phyloP scores from a whole-genome alignment of 768 basidiomycete genomes.

The Tulasnella sp. region DNA sequence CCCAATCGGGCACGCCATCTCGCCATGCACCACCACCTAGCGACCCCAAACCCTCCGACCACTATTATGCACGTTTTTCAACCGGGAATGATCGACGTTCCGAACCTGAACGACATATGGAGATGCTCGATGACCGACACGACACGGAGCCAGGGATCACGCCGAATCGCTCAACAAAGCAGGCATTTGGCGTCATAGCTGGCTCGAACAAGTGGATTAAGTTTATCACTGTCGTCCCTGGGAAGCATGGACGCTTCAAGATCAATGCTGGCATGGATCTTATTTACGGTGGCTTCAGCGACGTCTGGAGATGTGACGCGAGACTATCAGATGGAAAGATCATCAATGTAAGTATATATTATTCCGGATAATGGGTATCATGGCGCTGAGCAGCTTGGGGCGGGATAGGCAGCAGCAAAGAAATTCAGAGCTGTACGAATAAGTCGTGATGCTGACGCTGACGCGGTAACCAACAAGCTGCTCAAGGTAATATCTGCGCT shows the following conservation, averaged over 20 bases:
- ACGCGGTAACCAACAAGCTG: background rate
- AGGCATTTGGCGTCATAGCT: no score
- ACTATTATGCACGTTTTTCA: no score
- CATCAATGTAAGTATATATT: background rate
- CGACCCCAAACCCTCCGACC: no score
- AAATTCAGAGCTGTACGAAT: slow-evolving; percentile 3
- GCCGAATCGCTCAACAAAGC: no score
- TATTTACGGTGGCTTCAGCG: slow-evolving; percentile 8
- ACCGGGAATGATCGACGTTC: no score
- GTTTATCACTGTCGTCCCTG: background rate
- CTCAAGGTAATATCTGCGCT: no score
- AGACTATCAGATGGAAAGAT: background rate
- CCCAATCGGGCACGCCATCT: slow-evolving; percentile 6
- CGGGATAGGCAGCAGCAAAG: background rate
- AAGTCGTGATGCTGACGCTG: background rate
- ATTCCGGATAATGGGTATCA: background rate
- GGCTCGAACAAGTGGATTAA: background rate
- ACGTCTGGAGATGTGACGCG: slow-evolving; percentile 5
- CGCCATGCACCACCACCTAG: slow-evolving; percentile 5
- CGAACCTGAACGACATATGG: no score
- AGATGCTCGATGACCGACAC: no score
- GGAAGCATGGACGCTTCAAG: background rate
- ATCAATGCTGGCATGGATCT: background rate
- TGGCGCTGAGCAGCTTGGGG: background rate
- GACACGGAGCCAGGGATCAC: no score